phyloP scores from a whole-genome alignment of 2,329 filamentous ascomycete genomes.

The Chaetomium strumarium region DNA sequence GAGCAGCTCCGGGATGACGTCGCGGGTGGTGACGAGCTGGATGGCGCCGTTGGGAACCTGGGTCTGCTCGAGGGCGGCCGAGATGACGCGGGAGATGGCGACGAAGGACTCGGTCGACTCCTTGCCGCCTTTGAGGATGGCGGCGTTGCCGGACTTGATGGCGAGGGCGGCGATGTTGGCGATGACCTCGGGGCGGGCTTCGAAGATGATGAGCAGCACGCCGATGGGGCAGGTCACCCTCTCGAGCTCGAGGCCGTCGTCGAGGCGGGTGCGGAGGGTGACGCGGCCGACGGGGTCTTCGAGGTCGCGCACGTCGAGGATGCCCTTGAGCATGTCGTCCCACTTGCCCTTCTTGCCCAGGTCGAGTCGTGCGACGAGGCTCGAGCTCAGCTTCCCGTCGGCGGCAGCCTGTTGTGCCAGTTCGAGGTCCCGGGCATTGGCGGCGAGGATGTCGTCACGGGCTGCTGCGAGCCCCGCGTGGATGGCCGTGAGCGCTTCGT shows the following conservation, averaged over 20 bases:
- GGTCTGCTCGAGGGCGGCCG: constrained; percentile 64
- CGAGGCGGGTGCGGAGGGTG: constrained; percentile 75
- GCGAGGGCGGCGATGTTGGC: constrained; percentile 95
- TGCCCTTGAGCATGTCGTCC: constrained; percentile 96
- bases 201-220: constrained; percentile 96
- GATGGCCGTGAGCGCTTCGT: constrained; percentile 77
- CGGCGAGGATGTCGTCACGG: constrained; percentile 72
- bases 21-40: constrained; percentile 88
- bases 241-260: constrained; percentile 79
- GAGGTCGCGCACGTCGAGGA: constrained; percentile 77
- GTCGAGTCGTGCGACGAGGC: constrained; percentile 82
- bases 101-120: constrained; percentile 95
- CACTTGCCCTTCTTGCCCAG: constrained; percentile 83
- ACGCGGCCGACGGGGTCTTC: constrained; percentile 90
- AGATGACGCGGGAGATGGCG: constrained; percentile 82
- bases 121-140: constrained; percentile 94
- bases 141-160: constrained; percentile 95
- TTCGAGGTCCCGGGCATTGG: constrained; percentile 78
- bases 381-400: constrained; percentile 70
- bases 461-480: constrained; percentile 67
- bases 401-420: constrained; percentile 67
- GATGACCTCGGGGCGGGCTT: constrained; percentile 95
- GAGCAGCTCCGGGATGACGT: constrained; percentile 83
- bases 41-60: constrained; percentile 79
- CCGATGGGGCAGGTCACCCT: constrained; percentile 92